Evolutionary conservation across 1,284 basidiomycete genomes (phyloP).

Genomic region (Ustilago trichophora): DNA sequence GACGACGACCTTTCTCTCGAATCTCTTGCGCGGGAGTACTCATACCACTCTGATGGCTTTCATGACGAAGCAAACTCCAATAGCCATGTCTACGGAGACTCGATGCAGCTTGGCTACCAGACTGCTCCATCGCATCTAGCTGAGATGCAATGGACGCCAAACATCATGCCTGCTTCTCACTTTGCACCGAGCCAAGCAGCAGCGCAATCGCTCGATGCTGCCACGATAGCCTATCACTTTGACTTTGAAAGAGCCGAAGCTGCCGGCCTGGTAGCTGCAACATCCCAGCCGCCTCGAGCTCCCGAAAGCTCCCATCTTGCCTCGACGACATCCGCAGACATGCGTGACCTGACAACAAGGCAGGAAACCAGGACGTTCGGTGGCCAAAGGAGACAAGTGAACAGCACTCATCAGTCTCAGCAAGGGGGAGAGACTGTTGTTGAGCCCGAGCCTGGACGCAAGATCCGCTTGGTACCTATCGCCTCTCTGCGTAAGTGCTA

Average conservation of each 20-base stretch:
- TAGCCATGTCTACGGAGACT: too few species aligned
- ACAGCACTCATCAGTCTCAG: background rate
- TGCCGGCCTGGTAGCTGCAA: conserved; percentile 10
- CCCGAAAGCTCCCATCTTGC: background rate
- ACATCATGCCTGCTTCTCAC: background rate
- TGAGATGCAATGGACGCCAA: background rate
- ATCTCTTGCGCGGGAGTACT: too few species aligned
- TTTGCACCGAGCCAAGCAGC: background rate
- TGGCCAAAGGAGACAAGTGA: background rate
- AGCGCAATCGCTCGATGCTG: background rate
- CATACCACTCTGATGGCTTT: too few species aligned
- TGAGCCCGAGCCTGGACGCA: conserved; percentile 23
- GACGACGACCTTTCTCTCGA: too few species aligned
- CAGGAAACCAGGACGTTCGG: background rate
- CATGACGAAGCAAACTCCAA: too few species aligned
- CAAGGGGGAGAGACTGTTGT: background rate
- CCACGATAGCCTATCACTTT: conserved; percentile 7
- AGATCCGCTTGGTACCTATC: conserved; percentile 13
- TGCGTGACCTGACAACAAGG: background rate
- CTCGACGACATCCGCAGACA: background rate
- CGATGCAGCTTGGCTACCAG: too few species aligned
- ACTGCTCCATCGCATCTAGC: too few species aligned
- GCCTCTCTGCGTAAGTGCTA: conserved; percentile 17
- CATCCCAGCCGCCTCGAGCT: background rate
- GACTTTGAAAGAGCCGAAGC: conserved; percentile 27